Evolutionary conservation across 129 eudicot species (phyloP).

Genomic region (Sambucus nigra): DNA sequence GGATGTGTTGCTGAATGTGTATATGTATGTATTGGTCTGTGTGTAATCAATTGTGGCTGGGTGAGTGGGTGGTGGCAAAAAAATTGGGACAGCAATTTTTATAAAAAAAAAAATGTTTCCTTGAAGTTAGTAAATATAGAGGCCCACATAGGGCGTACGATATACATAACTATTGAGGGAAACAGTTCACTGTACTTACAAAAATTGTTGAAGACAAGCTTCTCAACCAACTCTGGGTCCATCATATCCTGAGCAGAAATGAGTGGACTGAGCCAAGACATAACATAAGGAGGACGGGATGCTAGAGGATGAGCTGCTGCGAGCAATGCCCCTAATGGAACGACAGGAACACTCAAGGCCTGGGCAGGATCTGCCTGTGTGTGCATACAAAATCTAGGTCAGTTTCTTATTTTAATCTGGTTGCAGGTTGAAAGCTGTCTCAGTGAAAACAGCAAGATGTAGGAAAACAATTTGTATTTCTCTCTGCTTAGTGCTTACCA

Average conservation of each 20-base stretch:
- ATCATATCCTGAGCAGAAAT: slow-evolving; percentile 61
- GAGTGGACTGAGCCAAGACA: slow-evolving; percentile 65
- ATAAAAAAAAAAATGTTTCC: too few species aligned
- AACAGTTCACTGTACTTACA: slow-evolving; percentile 33
- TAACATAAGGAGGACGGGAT: slow-evolving; percentile 60
- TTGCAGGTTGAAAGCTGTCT: not conserved
- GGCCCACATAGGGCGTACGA: too few species aligned
- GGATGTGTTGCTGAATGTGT: too few species aligned
- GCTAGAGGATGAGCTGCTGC: slow-evolving; percentile 71
- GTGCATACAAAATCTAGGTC: not conserved
- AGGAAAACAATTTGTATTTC: slow-evolving; percentile 6
- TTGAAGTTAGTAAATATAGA: too few species aligned
- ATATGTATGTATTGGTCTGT: too few species aligned
- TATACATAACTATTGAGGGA: not conserved
- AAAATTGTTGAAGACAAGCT: slow-evolving; percentile 58
- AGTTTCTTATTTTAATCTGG: not conserved
- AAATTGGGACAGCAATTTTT: too few species aligned
- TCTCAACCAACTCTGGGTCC: slow-evolving; percentile 63
- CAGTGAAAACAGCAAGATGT: not conserved
- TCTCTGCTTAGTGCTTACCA: slow-evolving; percentile 31
- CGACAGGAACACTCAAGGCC: slow-evolving; percentile 47
- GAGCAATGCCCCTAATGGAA: slow-evolving; percentile 64
- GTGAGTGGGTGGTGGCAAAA: too few species aligned
- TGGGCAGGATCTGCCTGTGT: slow-evolving; percentile 68
- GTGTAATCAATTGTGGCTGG: too few species aligned